These are phyloP conservation scores for Rhododendron vialii DNA, from an alignment of 148 eudicot species.

Conservation along the genomic window DNA sequence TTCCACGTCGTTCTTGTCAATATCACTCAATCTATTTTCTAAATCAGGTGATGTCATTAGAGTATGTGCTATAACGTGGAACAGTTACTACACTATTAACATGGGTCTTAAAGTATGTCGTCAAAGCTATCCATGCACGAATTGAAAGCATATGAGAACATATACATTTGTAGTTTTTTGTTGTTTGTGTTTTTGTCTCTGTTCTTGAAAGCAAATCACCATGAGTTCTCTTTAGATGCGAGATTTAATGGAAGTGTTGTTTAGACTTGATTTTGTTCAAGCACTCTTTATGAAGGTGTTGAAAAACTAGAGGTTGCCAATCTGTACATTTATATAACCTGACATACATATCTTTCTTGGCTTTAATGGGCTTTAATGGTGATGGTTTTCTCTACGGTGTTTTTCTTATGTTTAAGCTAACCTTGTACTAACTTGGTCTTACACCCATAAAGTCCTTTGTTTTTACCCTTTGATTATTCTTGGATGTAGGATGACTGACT, in stretches of 20 bases:
- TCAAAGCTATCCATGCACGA: background rate
- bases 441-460: background rate
- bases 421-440: background rate
- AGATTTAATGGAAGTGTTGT: background rate
- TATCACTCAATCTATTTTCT: background rate
- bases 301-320: background rate
- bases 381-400: background rate
- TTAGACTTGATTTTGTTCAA: background rate
- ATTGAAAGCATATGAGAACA: background rate
- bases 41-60: background rate
- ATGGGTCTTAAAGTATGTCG: background rate
- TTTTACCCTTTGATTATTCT: background rate
- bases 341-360: background rate
- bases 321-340: background rate
- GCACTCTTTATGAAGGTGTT: background rate
- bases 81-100: background rate
- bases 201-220: background rate
- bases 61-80: background rate
- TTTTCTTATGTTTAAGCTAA: background rate
- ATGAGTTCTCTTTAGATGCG: background rate
- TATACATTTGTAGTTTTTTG: background rate
- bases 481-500: conserved; percentile 59
- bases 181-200: background rate
- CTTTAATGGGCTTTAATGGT: background rate
- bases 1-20: background rate